Percentiles rank a stretch among this genome's conserved stretches.
Evolutionary conservation across 345 rosid genomes (phyloP).

Genomic region (Populus pruinosa): DNA sequence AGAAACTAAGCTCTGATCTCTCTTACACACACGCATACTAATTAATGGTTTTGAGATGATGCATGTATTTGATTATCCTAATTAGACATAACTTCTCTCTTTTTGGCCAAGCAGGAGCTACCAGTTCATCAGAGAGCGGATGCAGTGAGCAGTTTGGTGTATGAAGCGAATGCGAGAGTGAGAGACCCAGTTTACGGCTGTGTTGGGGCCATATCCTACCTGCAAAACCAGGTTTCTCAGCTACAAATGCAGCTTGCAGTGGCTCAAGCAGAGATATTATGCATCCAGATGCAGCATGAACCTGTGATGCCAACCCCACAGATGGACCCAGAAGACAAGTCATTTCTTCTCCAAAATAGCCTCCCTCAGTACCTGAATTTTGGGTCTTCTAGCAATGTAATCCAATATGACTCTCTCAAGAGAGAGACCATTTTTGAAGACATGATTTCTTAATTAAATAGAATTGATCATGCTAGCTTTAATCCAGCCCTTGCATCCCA

Average conservation of each 20-base stretch:
- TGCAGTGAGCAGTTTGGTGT: slow-evolving; percentile 35
- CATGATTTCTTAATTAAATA: slow-evolving; percentile 40
- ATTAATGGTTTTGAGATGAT: neutral
- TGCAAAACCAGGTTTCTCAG: slow-evolving; percentile 30
- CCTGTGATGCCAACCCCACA: slow-evolving; percentile 16
- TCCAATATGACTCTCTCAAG: slow-evolving; percentile 23
- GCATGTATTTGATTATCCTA: neutral
- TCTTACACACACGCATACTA: neutral
- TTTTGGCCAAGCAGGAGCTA: slow-evolving; percentile 22
- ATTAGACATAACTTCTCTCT: neutral
- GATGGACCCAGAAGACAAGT: slow-evolving; percentile 1
- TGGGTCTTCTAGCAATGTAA: slow-evolving; percentile 24
- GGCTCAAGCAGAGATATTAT: slow-evolving; percentile 28
- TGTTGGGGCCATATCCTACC: slow-evolving; percentile 32
- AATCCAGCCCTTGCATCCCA: neutral
- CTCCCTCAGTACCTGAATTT: slow-evolving; percentile 23
- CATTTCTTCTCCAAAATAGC: slow-evolving; percentile 16
- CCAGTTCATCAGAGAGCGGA: slow-evolving; percentile 29
- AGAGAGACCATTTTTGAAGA: slow-evolving; percentile 42
- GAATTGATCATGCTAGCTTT: neutral
- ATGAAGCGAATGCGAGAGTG: slow-evolving; percentile 30
- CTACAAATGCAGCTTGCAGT: slow-evolving; percentile 33
- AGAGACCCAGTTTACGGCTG: slow-evolving; percentile 36
- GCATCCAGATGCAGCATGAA: slow-evolving; percentile 30
- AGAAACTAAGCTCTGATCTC: neutral